Evolutionary conservation across 805 yeast species (phyloP).

Genomic region (Dipodascus geniculatus): DNA sequence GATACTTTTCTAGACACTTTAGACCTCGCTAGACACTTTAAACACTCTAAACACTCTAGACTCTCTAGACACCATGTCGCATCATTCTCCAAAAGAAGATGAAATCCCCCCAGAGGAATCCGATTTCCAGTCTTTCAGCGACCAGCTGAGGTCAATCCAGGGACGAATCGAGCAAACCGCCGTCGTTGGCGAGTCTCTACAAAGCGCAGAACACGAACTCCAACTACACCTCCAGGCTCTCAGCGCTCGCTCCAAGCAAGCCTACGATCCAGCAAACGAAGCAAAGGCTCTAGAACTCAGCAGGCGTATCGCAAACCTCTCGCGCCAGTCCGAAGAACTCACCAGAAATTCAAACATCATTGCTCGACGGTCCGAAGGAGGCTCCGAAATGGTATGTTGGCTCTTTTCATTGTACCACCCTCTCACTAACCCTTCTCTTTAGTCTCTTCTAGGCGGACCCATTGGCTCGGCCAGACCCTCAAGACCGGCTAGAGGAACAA

Average conservation of each 20-base stretch:
- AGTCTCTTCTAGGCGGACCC: background rate
- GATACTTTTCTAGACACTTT: no score
- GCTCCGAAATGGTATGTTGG: background rate
- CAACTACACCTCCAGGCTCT: background rate
- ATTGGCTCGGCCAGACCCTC: background rate
- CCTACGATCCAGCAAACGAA: background rate
- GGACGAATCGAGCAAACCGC: background rate
- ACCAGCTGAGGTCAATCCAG: background rate
- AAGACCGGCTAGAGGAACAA: background rate
- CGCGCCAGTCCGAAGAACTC: background rate
- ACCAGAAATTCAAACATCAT: background rate
- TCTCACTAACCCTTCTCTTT: background rate
- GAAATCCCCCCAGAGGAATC: background rate
- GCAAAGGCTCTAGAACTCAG: background rate
- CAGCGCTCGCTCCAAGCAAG: background rate
- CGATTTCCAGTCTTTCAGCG: background rate
- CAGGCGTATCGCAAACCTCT: background rate
- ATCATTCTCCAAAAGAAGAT: background rate
- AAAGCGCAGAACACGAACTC: conserved; percentile 1
- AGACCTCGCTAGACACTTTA: no score
- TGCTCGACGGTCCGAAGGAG: background rate
- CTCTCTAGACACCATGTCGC: background rate
- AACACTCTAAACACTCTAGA: no score
- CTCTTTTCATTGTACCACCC: background rate
- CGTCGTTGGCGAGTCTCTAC: background rate